Conservation (phyloP, 1,284 basidiomycete genomes). For the Austroboletus olivaceoglutinosus region DNA sequence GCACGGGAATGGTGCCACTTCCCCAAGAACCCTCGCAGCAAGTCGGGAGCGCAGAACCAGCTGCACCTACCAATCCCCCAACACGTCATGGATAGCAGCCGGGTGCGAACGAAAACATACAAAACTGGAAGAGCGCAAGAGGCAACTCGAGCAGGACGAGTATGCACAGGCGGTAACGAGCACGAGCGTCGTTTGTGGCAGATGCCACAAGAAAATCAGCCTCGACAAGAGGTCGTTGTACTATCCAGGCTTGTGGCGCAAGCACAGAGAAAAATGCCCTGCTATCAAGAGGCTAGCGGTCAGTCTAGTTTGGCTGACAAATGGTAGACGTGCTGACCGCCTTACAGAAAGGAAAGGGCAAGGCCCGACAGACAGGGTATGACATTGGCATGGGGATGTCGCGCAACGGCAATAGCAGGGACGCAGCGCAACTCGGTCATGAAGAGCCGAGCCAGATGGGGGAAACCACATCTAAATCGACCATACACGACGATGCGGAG, state of each 20-base stretch:
- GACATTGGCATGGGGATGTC: too few relatives aligned
- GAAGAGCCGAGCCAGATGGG: too few relatives aligned
- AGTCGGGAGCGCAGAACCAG: not conserved
- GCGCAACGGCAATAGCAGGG: too few relatives aligned
- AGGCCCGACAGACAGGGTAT: not conserved
- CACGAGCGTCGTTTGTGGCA: constrained; percentile 28
- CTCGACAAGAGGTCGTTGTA: constrained; percentile 35
- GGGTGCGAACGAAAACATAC: constrained; percentile 32
- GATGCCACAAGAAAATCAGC: constrained; percentile 29
- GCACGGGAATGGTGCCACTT: constrained; percentile 9
- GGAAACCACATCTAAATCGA: too few relatives aligned
- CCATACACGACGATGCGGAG: not conserved
- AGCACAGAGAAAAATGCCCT: constrained; percentile 30
- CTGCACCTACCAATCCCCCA: not conserved
- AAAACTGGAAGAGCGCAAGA: constrained; percentile 28
- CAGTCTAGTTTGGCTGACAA: constrained; percentile 5
- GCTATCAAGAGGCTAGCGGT: constrained; percentile 27
- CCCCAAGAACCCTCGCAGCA: constrained; percentile 5
- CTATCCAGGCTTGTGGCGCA: constrained; percentile 32
- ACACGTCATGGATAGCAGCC: constrained; percentile 9
- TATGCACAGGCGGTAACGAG: constrained; percentile 23
- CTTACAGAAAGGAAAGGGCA: constrained; percentile 17
- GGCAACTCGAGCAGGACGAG: constrained; percentile 30
- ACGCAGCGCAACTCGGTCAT: too few relatives aligned
- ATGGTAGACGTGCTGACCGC: constrained; percentile 11